phyloP scores from a whole-genome alignment of 257 asterid species.

The Solanum rostratum region DNA sequence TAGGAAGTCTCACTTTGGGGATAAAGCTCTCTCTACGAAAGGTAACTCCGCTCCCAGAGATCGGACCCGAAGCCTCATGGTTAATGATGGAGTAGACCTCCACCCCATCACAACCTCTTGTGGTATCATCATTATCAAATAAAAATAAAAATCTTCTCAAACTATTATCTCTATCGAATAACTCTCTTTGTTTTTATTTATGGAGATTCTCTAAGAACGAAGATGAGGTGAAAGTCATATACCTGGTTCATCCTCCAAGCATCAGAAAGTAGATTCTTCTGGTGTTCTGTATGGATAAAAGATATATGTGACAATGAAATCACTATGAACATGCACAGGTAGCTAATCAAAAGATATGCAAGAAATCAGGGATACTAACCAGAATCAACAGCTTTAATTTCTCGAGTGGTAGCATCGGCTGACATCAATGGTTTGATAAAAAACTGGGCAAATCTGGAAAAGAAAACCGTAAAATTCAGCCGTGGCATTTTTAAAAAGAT shows the following conservation, averaged over 20 bases:
- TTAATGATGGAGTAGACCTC: not conserved
- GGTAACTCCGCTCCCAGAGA: not conserved
- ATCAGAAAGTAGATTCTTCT: slow-evolving; percentile 87
- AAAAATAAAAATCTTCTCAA: not conserved
- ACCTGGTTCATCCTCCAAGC: slow-evolving; percentile 98
- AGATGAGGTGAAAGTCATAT: not conserved
- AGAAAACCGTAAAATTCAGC: slow-evolving; percentile 2
- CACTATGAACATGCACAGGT: slow-evolving; percentile 1
- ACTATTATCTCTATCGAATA: not conserved
- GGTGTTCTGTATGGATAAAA: slow-evolving; percentile 51
- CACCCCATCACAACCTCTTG: not conserved
- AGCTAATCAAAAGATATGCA: not conserved
- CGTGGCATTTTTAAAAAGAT: not conserved
- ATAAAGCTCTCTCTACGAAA: not conserved
- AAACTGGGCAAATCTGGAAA: slow-evolving; percentile 79
- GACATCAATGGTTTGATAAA: slow-evolving; percentile 95
- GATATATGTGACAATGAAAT: slow-evolving; percentile 4
- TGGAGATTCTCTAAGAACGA: not conserved
- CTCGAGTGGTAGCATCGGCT: slow-evolving; percentile 92
- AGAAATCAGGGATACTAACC: slow-evolving; percentile 30
- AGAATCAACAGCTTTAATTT: slow-evolving; percentile 94
- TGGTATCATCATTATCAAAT: not conserved
- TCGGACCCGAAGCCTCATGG: not conserved
- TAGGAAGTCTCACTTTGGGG: not conserved
- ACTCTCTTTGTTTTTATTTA: not conserved